Evolutionary conservation across 2,329 filamentous ascomycete species (phyloP).

Genomic region (Fusarium sublunatum): DNA sequence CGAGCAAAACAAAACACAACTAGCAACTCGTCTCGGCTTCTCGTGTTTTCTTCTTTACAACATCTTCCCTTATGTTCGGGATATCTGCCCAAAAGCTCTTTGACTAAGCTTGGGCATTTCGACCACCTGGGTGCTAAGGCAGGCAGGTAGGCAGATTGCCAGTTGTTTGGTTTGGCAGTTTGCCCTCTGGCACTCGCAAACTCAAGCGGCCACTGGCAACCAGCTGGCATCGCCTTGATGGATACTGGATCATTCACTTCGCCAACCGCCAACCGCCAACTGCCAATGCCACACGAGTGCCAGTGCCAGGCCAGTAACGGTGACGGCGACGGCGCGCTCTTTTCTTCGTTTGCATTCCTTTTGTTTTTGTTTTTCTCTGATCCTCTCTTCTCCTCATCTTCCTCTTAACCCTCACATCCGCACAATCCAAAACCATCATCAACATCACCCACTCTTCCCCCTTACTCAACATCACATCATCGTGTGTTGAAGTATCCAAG

Average conservation of each 20-base stretch:
- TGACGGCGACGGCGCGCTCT: conserved; percentile 1
- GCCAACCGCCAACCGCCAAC: conserved; percentile 13
- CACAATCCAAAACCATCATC: background rate
- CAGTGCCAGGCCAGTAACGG: background rate
- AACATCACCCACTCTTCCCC: background rate
- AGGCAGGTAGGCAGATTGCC: background rate
- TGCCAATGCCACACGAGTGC: conserved; percentile 17
- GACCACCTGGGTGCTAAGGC: background rate
- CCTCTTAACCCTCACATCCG: conserved; percentile 2
- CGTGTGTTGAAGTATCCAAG: conserved; percentile 2
- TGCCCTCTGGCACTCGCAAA: background rate
- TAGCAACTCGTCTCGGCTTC: background rate
- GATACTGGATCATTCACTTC: conserved; percentile 11
- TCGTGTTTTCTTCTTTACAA: background rate
- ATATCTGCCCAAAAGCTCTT: background rate
- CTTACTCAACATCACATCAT: background rate
- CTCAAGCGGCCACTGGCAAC: conserved; percentile 9
- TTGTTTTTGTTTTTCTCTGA: conserved; percentile 1
- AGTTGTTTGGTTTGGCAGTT: conserved; percentile 2
- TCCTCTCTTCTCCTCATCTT: background rate
- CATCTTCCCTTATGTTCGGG: background rate
- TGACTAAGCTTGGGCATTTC: background rate
- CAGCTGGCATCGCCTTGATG: background rate
- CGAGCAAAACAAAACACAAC: conserved; percentile 1
- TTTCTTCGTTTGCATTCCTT: conserved; percentile 1